Conservation (phyloP, 2,329 filamentous ascomycete species). For the Stemphylium beticola region DNA sequence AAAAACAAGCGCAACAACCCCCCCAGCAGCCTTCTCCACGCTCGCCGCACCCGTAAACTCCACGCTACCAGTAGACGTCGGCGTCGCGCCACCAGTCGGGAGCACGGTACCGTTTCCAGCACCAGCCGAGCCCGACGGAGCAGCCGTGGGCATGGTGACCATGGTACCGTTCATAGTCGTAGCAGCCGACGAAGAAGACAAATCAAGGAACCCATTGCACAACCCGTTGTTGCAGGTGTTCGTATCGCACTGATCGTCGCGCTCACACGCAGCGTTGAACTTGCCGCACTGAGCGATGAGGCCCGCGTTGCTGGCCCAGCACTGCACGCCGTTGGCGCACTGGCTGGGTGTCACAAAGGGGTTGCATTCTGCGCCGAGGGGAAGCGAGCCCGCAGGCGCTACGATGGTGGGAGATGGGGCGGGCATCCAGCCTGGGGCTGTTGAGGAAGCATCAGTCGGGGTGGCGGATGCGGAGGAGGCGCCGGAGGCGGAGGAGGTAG, state of each 20-base stretch:
- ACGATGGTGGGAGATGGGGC: conserved; percentile 19
- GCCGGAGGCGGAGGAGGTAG: not conserved
- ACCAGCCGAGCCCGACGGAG: conserved; percentile 5
- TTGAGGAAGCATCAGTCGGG: not conserved
- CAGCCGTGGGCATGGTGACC: conserved; percentile 5
- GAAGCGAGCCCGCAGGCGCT: conserved; percentile 19
- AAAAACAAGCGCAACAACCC: conserved; percentile 18
- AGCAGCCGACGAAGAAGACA: not conserved
- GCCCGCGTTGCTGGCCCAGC: not conserved
- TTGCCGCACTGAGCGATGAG: not conserved
- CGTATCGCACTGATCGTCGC: not conserved
- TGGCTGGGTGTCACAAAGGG: conserved; percentile 12
- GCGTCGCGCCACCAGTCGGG: not conserved
- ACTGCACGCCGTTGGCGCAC: conserved; percentile 12
- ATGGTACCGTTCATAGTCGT: not conserved
- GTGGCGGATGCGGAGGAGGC: conserved; percentile 16
- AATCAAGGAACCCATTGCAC: not conserved
- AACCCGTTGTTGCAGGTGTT: not conserved
- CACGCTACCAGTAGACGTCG: not conserved
- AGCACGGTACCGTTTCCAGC: not conserved
- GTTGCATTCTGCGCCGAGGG: conserved; percentile 27
- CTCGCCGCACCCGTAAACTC: conserved; percentile 28
- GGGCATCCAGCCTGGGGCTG: conserved; percentile 4
- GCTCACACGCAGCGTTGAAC: not conserved
- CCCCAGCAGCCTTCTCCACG: conserved; percentile 7